Evolutionary conservation across 2,329 filamentous ascomycete genomes (phyloP), one percentile per base, ranked within the genome.

Genomic region (Hymenoscyphus occultus): DNA sequence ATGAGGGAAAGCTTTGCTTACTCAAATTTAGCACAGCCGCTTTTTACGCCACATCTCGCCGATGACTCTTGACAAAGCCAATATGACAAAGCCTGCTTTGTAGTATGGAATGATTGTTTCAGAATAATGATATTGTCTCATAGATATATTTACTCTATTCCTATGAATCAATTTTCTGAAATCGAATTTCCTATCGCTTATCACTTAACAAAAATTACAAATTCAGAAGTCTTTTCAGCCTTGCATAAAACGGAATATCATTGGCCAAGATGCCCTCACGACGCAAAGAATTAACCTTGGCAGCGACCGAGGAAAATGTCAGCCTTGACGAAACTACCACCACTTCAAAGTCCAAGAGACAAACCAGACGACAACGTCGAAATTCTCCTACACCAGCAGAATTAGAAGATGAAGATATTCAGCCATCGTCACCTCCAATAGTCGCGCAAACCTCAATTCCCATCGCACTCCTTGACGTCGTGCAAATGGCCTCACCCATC

Each of bases 401-500:
- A 39, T 14, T 4, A 28, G 45, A 13, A 32, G 48, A 62, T 10
- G 48, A 59, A 32, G 40, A 62, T 19, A 19, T 42, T 31, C 19
- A 6, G 9, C 9, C 48, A 28, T 28, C 48, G 22, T 28, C 48
- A 13, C 12, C 16, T 54, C 45, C 42, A 31, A 19, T 57, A 48
- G 40, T n/a, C 9, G 48, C 51, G 57, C 42, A 60, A 39, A 40
- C 39, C 10, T 45, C 56, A 28, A 57, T 13, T 14, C 39, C 54
- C 16, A n/a, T 61, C 13, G 19, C 60, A 39, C 48, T 66, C 48
- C 35, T 31, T 31, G 59, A 59, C 32, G 48, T 63, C 22, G 39
- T 58, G 28, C 40, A 56, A 54, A 72, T 74, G 72, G 39, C 71
- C 10, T 10, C 62, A 7, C 67, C 71, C 12, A 63, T 79, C 57